Percentiles rank a stretch among this genome's conserved stretches.
Evolutionary conservation across 2,329 filamentous ascomycete species (phyloP).

Genomic region (Colletotrichum gigasporum): DNA sequence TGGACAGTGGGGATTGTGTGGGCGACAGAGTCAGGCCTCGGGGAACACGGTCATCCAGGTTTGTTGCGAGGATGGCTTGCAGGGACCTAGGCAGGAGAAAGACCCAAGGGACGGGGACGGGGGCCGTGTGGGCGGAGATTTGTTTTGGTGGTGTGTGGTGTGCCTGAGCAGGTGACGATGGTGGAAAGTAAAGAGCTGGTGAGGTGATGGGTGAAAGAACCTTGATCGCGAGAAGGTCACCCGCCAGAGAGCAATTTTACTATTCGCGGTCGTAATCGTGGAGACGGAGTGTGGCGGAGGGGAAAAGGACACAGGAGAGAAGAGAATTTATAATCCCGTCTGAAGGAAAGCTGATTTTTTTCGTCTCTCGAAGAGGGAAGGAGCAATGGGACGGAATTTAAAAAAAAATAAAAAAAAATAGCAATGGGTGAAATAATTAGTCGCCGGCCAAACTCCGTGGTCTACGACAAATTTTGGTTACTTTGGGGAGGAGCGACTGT

Average conservation of each 20-base stretch:
- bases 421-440: background rate
- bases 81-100: conserved; percentile 5
- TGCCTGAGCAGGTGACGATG: background rate
- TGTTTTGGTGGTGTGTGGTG: conserved; percentile 5
- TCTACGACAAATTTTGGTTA: background rate
- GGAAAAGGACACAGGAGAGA: background rate
- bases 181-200: background rate
- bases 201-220: background rate
- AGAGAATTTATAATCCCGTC: conserved; percentile 17
- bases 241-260: background rate
- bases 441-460: conserved; percentile 13
- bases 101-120: background rate
- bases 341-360: background rate
- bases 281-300: conserved; percentile 15
- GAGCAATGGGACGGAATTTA: background rate
- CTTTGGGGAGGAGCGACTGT: background rate
- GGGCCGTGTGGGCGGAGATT: background rate
- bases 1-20: conserved; percentile 22
- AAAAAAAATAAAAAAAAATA: background rate
- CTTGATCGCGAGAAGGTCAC: background rate
- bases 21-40: conserved; percentile 5
- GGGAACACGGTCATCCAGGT: background rate
- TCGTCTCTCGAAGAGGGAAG: background rate
- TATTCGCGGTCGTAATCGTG: background rate
- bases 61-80: background rate